Percentiles rank a stretch among this genome's conserved stretches.
These are phyloP conservation scores for Nakaseomyces kungkrabaensis DNA, from an alignment of 1,139 yeast species.

Conservation along the genomic window DNA sequence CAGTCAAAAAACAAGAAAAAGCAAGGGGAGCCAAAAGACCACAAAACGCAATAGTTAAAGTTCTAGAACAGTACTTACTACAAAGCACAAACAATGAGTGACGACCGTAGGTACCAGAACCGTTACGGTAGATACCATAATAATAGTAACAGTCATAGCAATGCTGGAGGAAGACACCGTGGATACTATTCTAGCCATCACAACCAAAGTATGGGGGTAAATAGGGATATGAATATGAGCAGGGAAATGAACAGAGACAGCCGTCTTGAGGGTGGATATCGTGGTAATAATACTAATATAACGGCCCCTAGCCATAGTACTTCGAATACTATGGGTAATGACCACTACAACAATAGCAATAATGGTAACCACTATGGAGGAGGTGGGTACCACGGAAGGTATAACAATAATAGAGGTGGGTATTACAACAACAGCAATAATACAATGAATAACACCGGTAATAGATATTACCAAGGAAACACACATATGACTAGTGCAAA, in stretches of 20 bases:
- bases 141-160: background rate
- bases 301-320: background rate
- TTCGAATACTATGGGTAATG: no score
- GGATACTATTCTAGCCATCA: background rate
- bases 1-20: background rate
- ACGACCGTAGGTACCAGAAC: slow-evolving; percentile 1
- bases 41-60: background rate
- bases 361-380: no score
- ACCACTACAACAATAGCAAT: background rate
- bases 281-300: background rate
- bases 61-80: background rate
- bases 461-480: background rate
- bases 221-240: background rate
- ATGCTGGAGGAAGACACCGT: background rate
- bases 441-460: background rate
- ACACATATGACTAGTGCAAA: no score
- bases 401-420: background rate
- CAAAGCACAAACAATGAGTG: background rate
- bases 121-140: slow-evolving; percentile 1
- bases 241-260: background rate
- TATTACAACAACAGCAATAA: background rate
- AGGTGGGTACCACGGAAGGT: background rate
- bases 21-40: no score
- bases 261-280: slow-evolving; percentile 1
- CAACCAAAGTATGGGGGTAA: background rate